Evolutionary conservation across 768 basidiomycete genomes (phyloP), one percentile per base, ranked within the genome.

Genomic region (Jaapia argillacea): DNA sequence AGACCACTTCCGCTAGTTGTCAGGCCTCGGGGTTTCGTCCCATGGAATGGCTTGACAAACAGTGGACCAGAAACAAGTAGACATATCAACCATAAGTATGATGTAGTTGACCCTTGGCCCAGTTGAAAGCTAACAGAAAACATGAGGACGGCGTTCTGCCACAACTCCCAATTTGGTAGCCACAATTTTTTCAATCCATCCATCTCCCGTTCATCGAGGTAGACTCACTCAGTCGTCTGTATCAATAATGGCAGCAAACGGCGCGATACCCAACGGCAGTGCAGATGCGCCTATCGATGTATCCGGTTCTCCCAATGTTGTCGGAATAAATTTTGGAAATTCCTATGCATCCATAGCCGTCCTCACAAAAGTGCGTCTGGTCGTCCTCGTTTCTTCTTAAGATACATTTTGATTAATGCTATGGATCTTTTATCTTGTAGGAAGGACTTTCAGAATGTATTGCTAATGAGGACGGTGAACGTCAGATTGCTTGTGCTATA

Each of bases 251-350:
- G 58, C 65, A n/a, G 54, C 58, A 38, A 73, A 65, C 46, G 61
- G 55, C 48, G 36, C 57, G 24, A 45, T 64, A 23, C 72, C 68
- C 16, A 82, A 81, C 51, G 79, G 80, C 49, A 69, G 49, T 45
- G 75, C 68, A 4, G 67, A 71, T 36, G 56, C 68, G 2, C 63
- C 67, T 23, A 53, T 57, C n/a, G 61, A 61, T 44, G 55, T 56
- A 24, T 53, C 64, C 16, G 41, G 52, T 0, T 20, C 51, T 1
- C 80, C 77, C 4, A 71, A 82, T 0, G 77, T 92, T 45, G 75
- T 98, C 38, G 96, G 94, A 37, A 89, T 99, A 65, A 97, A 94
- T 68, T 85, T 97, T 60, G 96, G 94, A 14, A 91, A 94, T 63
- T 82, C 88, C 24, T 97, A 83, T 60, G 89, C 93, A 10, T 91